Evolutionary conservation across 306 rosid genomes (phyloP), one percentile per base, ranked within the genome.

Genomic region (Begonia masoniana): DNA sequence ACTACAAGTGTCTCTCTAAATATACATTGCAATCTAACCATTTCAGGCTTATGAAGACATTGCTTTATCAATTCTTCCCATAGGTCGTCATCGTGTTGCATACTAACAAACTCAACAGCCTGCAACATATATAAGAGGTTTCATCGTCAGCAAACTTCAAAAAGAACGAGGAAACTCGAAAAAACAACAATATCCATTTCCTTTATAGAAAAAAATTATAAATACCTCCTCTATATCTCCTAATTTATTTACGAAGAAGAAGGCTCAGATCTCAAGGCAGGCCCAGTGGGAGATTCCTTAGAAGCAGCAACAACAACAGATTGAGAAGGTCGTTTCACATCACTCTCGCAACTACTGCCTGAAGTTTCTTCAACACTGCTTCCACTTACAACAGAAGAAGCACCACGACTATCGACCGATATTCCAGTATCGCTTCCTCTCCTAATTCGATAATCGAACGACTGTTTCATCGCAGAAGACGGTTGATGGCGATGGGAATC

Each of bases 221-320:
- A 7, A 48, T 81, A 86, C 99, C 96, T 91, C 99, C 71, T 79
- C 84, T 41, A 91, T 86, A 71, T 91, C 96, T 58, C 94, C 96
- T 64, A 91, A 68, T 39, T 83, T 75, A 69, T 83, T 77, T 56
- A 91, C 86, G 74, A 83, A 2, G 62, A 41, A 2, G 69, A 50
- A 51, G 54, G 56, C 0, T 74, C 31, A 1, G 74, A 9, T 12
- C 15, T 57, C 2, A 49, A 10, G 7, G 56, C 11, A 0, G 54
- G 13, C 7, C 51, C 17, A 43, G 48, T 10, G 0, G 43, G 16
- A 36, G 63, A 4, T 10, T 21, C 11, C 5, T 16, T 7, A 2
- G 54, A 57, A 3, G 57, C 14, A 10, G 57, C 15, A 35, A 10
- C 4, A 36, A 15, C 24, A 47, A 12, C 35, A 3, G 17, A 52